phyloP scores from a whole-genome alignment of 177 flowering plant genomes.

The Vitis hybrid region DNA sequence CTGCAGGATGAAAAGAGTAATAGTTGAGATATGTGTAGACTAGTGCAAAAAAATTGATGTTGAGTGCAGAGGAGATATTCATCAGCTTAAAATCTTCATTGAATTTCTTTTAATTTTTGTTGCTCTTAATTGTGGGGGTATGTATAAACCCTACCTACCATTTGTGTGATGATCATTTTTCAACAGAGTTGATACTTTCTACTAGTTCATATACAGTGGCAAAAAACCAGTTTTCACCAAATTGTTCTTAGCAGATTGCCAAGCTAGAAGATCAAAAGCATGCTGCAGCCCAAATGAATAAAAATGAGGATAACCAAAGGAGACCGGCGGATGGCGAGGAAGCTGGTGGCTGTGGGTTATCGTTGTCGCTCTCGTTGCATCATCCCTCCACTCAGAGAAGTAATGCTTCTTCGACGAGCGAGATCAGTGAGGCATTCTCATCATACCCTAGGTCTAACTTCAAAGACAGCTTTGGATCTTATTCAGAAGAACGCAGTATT shows the following conservation, averaged over 20 bases:
- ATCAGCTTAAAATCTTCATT: no score
- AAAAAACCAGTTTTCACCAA: no score
- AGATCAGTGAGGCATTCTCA: slow-evolving; percentile 41
- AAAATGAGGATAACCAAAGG: background rate
- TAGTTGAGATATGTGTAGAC: no score
- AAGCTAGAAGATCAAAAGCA: slow-evolving; percentile 19
- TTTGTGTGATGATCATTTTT: background rate
- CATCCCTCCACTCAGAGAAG: slow-evolving; percentile 27
- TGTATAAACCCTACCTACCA: no score
- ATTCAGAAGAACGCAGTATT: slow-evolving; percentile 12
- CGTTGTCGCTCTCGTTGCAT: slow-evolving; percentile 39
- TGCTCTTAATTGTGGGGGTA: no score
- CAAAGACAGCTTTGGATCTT: slow-evolving; percentile 23
- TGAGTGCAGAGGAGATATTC: no score
- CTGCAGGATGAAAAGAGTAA: no score
- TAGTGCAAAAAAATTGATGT: no score
- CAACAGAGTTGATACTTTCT: background rate
- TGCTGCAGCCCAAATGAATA: slow-evolving; percentile 1
- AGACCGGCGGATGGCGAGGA: slow-evolving; percentile 14
- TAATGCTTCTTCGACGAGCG: slow-evolving; percentile 36
- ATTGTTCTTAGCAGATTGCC: slow-evolving; percentile 12
- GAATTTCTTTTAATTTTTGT: no score
- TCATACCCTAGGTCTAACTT: slow-evolving; percentile 14
- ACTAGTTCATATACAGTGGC: no score
- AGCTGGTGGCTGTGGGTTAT: slow-evolving; percentile 28